These are phyloP conservation scores for Lagenidium giganteum DNA, from an alignment of 352 stramenopile genomes.

Conservation along the genomic window DNA sequence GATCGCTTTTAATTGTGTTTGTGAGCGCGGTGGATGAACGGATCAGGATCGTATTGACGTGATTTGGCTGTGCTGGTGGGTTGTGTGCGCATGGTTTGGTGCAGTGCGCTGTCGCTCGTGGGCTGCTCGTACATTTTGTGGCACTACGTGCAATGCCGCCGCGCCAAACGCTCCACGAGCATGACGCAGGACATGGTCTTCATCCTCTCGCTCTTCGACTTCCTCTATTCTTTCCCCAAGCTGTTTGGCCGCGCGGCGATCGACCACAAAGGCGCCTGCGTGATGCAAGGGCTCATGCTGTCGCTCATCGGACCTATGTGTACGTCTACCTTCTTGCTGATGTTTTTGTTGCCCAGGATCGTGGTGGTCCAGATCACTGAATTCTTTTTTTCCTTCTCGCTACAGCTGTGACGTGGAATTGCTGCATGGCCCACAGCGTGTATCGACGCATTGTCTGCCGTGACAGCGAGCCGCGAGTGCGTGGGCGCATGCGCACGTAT, in stretches of 20 bases:
- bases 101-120: no score
- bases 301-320: slow-evolving; percentile 38
- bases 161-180: slow-evolving; percentile 19
- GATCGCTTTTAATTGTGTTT: no score
- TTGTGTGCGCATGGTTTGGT: no score
- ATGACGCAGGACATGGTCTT: slow-evolving; percentile 53
- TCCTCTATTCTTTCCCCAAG: slow-evolving; percentile 36
- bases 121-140: no score
- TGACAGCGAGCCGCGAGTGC: slow-evolving; percentile 39
- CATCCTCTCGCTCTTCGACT: slow-evolving; percentile 39
- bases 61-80: no score
- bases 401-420: slow-evolving; percentile 48
- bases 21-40: no score
- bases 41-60: no score
- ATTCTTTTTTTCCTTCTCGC: neutral
- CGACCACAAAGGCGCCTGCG: slow-evolving; percentile 16
- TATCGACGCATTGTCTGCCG: slow-evolving; percentile 44
- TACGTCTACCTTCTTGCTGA: slow-evolving; percentile 3
- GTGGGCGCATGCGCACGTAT: slow-evolving; percentile 45
- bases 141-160: no score
- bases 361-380: no score
- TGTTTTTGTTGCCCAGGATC: neutral
- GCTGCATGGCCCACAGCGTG: slow-evolving; percentile 47
- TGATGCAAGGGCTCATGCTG: slow-evolving; percentile 32
- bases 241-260: slow-evolving; percentile 21